A percentile compares a stretch with the other conserved stretches of the same genome.
These are phyloP conservation scores for Amborella trichopoda DNA, from an alignment of 164 flowering plant genomes.

Conservation along the genomic window DNA sequence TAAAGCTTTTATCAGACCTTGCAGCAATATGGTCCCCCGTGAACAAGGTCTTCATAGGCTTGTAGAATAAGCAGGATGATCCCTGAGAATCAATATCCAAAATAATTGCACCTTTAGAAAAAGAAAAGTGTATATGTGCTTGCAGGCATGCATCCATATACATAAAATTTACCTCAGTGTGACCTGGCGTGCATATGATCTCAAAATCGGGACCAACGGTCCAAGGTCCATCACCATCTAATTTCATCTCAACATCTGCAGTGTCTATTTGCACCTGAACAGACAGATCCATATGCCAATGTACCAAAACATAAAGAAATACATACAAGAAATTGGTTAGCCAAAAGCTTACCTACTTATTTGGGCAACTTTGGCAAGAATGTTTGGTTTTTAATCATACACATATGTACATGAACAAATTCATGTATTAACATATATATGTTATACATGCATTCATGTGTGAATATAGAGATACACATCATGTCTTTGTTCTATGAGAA, in stretches of 20 bases:
- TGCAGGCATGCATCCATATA: no score
- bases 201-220: constrained; percentile 29
- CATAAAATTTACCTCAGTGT: constrained; percentile 29
- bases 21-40: constrained; percentile 36
- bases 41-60: constrained; percentile 30
- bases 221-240: constrained; percentile 49
- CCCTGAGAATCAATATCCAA: constrained; percentile 36
- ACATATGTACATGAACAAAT: no score
- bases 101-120: no score
- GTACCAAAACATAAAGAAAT: neutral
- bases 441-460: no score
- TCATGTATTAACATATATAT: no score
- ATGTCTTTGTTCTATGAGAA: no score
- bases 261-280: constrained; percentile 25
- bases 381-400: no score
- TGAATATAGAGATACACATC: no score
- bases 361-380: no score
- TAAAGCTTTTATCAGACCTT: constrained; percentile 12
- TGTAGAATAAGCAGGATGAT: constrained; percentile 39
- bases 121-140: no score
- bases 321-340: neutral
- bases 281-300: neutral
- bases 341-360: no score
- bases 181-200: constrained; percentile 52
- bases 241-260: constrained; percentile 37